Evolutionary conservation across 1,284 basidiomycete species (phyloP), one percentile per base, ranked within the genome.

Genomic region (Moesziomyces sp.): DNA sequence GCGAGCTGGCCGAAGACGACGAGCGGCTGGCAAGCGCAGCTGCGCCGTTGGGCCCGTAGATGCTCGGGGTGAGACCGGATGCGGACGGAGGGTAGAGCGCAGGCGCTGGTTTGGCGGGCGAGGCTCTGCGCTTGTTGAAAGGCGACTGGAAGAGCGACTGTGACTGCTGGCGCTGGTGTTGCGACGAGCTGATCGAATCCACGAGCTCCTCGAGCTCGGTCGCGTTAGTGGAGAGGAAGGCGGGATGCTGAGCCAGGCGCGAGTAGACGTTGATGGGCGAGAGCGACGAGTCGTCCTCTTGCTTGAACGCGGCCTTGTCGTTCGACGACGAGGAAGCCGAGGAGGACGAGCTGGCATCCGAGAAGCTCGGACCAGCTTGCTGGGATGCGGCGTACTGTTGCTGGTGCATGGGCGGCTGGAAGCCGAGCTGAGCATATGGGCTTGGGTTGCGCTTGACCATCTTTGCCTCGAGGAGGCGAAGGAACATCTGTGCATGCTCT

Each of bases 181-280:
- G 50, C 10, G 42, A 43, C 13, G 65, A 69, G 35, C 59, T 45
- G 58, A 80, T 73, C 30, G 77, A 68, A 52, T 79, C 76, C 23
- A 80, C 70, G 16, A 80, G 60, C 61, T 78, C 78, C 47, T 80
- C 78, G 42, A 80, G 64, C 66, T 80, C 78, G 35, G 44, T 55
- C 6, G 66, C 75, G 58, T 73, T 71, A 50, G 78, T 80, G 18
- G 58, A 66, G 34, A 80, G 60, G 49, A 80, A 79, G n/a, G 74
- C 77, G 3, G 78, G 78, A 51, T 80, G 78, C 70, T 75, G 58
- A 6, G 78, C 63, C 13, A 79, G 56, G 7, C 78, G 74, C 19
- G 74, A 72, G 57, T 80, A 80, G n/a, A 78, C 62, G 48, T 68
- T 69, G 67, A 68, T 73, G 28, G 78, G 77, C n/a, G 76, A 75